Percentiles rank a stretch among this genome's conserved stretches.
These are phyloP conservation scores for Trichoderma orchidacearum DNA, from an alignment of 495 filamentous ascomycete species.

Conservation along the genomic window DNA sequence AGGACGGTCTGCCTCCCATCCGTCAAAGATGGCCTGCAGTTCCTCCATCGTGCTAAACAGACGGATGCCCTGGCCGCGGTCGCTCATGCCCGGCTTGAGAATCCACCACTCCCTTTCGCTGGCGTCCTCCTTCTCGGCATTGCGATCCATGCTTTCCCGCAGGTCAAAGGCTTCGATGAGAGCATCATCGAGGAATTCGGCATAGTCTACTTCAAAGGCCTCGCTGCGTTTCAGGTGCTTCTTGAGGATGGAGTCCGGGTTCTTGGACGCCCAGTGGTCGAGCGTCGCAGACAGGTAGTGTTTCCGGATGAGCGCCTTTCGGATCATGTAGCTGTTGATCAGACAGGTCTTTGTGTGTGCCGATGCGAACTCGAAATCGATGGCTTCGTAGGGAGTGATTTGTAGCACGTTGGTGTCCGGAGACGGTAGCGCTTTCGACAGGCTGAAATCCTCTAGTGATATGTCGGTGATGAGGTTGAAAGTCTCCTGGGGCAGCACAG, in stretches of 20 bases:
- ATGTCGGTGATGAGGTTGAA: constrained; percentile 8
- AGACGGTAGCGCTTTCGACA: constrained; percentile 15
- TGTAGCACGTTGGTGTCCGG: constrained; percentile 49
- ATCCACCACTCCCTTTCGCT: constrained; percentile 87
- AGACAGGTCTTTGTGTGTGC: constrained; percentile 44
- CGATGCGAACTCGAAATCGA: constrained; percentile 67
- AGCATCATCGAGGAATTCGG: constrained; percentile 91
- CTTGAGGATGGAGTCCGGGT: constrained; percentile 54
- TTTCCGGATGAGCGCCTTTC: constrained; percentile 95
- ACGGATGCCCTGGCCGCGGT: constrained; percentile 82
- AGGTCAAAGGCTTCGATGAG: constrained; percentile 81
- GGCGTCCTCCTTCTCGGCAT: constrained; percentile 23
- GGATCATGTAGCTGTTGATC: constrained; percentile 78
- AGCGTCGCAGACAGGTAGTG: constrained; percentile 79
- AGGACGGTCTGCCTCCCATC: constrained; percentile 53
- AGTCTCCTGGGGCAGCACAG: constrained; percentile 39
- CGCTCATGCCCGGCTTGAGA: constrained; percentile 92
- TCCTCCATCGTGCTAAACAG: constrained; percentile 75
- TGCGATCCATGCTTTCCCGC: constrained; percentile 56
- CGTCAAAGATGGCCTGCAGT: constrained; percentile 71
- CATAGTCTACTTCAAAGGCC: constrained; percentile 87
- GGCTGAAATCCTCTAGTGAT: constrained; percentile 10
- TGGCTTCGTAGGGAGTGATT: constrained; percentile 71
- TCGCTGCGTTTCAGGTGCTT: constrained; percentile 59
- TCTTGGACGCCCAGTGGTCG: constrained; percentile 65